phyloP scores from a whole-genome alignment of 2,329 filamentous ascomycete species.

The Stemphylium beticola region DNA sequence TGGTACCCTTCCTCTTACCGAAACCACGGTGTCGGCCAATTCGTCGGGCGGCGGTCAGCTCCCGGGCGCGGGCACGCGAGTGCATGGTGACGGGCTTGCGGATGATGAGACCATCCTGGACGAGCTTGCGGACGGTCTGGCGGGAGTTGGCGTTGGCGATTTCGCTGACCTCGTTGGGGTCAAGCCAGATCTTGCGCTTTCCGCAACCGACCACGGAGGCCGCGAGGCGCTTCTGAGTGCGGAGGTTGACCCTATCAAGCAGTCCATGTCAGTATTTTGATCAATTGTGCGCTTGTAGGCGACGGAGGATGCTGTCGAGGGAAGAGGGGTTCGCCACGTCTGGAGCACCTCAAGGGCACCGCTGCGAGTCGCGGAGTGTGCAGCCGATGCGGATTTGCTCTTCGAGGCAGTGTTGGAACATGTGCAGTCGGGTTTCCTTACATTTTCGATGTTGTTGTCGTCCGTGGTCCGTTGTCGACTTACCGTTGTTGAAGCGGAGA shows the following conservation, averaged over 20 bases:
- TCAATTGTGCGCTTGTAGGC: conserved; percentile 25
- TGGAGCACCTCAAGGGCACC: conserved; percentile 29
- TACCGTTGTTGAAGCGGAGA: conserved; percentile 21
- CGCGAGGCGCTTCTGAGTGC: conserved; percentile 99
- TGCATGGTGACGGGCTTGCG: conserved; percentile 99
- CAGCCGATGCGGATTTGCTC: conserved; percentile 26
- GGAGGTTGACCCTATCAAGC: conserved; percentile 89
- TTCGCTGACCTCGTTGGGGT: conserved; percentile 98
- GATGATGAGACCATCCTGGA: conserved; percentile 99
- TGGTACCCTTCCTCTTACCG: conserved; percentile 99
- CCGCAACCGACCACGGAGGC: conserved; percentile 98
- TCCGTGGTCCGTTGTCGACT: conserved; percentile 38
- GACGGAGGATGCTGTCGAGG: conserved; percentile 26
- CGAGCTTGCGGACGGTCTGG: conserved; percentile 99
- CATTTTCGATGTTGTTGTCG: conserved; percentile 52
- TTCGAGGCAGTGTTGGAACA: conserved; percentile 18
- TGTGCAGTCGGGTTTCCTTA: conserved; percentile 41
- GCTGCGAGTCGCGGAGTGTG: conserved; percentile 29
- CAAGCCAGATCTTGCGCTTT: conserved; percentile 99
- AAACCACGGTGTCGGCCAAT: conserved; percentile 98
- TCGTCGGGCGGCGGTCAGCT: conserved; percentile 90
- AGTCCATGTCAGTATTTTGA: conserved; percentile 39
- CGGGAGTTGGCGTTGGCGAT: conserved; percentile 99
- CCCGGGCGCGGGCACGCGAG: conserved; percentile 94
- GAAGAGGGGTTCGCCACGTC: conserved; percentile 47